phyloP scores from a whole-genome alignment of 2,329 filamentous ascomycete species.

The Chaetothyriales sp. region DNA sequence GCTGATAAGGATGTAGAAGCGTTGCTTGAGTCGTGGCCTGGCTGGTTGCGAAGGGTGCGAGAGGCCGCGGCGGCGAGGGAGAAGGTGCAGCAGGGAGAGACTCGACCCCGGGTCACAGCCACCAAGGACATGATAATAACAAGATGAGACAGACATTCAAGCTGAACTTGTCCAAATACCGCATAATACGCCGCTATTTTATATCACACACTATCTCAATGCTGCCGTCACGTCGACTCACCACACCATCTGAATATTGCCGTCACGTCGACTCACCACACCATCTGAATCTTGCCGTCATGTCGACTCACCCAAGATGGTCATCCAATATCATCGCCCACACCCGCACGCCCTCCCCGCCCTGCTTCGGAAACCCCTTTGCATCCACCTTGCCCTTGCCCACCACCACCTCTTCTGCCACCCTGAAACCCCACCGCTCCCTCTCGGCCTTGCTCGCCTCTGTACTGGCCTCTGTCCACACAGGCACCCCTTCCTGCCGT shows the following conservation, averaged over 20 bases:
- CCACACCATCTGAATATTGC: no score
- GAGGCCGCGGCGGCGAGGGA: background rate
- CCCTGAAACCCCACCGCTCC: constrained; percentile 13
- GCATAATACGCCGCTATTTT: background rate
- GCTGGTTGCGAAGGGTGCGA: background rate
- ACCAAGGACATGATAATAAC: no score
- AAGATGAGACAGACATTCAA: background rate
- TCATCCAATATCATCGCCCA: constrained; percentile 17
- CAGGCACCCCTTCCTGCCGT: constrained; percentile 12
- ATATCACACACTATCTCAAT: no score
- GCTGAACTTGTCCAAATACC: background rate
- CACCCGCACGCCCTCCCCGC: constrained; percentile 14
- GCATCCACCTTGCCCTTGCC: constrained; percentile 13
- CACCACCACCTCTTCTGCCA: constrained; percentile 15
- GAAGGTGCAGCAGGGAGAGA: background rate
- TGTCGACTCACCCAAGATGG: no score
- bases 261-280: no score
- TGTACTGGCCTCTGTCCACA: constrained; percentile 14
- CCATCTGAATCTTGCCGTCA: no score
- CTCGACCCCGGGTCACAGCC: no score
- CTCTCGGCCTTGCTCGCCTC: constrained; percentile 12
- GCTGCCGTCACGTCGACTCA: no score
- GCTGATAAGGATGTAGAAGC: background rate
- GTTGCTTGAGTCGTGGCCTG: background rate
- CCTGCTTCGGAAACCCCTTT: constrained; percentile 14